A percentile compares a stretch with the other conserved stretches of the same genome.
These are phyloP conservation scores for Haplosporangium sp. DNA, from an alignment of 371 early-diverging fungal genomes.

Conservation along the genomic window DNA sequence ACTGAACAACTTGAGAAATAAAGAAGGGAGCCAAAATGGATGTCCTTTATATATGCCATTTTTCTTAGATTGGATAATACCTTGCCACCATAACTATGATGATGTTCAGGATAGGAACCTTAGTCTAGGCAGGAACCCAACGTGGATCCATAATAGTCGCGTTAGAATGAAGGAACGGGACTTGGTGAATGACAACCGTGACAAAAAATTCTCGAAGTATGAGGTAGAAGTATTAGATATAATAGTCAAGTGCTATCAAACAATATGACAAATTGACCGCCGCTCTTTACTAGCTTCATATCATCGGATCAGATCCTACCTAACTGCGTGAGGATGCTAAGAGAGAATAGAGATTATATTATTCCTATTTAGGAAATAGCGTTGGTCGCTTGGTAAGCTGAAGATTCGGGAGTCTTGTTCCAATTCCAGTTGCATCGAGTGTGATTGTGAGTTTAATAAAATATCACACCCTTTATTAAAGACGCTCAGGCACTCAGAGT, in stretches of 20 bases:
- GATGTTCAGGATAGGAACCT: neutral
- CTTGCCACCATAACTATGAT: neutral
- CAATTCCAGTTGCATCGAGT: neutral
- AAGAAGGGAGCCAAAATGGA: neutral
- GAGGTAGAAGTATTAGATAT: slow-evolving; percentile 1
- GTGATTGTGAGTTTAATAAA: neutral
- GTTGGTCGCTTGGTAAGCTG: neutral
- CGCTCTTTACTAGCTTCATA: neutral
- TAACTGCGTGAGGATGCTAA: neutral
- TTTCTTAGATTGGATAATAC: neutral
- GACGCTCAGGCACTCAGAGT: no score
- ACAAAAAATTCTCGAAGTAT: neutral
- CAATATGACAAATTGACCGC: no score
- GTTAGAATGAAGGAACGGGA: neutral
- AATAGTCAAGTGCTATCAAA: neutral
- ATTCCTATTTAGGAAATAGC: neutral
- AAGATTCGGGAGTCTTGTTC: neutral
- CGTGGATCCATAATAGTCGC: neutral
- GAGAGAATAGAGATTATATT: slow-evolving; percentile 18
- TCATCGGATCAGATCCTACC: neutral
- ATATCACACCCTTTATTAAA: neutral
- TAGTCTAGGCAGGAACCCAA: neutral
- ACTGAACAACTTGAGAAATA: neutral
- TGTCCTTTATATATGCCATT: neutral
- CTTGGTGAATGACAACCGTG: neutral